phyloP scores from a whole-genome alignment of 23 red algal species.

The Chondrus crispus region DNA sequence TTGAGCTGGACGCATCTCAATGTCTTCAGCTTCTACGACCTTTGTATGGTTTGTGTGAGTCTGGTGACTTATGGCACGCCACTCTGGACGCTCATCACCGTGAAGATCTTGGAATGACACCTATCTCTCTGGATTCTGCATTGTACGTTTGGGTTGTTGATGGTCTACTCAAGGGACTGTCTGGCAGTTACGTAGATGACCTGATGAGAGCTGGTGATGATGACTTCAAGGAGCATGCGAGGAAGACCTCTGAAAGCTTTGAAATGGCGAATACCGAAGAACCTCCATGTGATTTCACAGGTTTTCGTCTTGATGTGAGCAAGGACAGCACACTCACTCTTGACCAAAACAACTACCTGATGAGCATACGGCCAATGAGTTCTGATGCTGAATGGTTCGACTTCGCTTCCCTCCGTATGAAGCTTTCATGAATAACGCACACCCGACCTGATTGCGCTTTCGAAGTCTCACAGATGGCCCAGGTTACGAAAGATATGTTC shows the following conservation, averaged over 20 bases:
- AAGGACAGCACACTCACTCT: background rate
- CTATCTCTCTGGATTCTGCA: background rate
- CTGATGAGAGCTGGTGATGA: background rate
- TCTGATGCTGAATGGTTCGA: background rate
- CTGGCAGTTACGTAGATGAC: background rate
- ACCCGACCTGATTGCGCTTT: background rate
- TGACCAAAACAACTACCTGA: background rate
- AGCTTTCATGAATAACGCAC: background rate
- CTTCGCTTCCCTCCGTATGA: background rate
- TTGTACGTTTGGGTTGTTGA: background rate
- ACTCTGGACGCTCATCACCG: background rate
- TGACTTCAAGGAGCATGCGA: background rate
- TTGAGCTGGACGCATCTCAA: background rate
- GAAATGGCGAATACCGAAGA: background rate
- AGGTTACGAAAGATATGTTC: background rate
- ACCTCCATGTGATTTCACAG: background rate
- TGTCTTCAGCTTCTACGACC: background rate
- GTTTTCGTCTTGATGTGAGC: background rate
- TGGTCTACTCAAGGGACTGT: background rate
- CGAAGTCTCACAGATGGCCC: background rate
- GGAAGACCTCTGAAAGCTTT: background rate
- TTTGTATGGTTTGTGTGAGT: background rate
- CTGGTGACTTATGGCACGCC: background rate
- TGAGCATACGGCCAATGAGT: background rate
- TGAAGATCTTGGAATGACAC: background rate